A percentile compares a stretch with the other conserved stretches of the same genome.
Evolutionary conservation across 2,329 filamentous ascomycete genomes (phyloP).

Genomic region (Sporothrix pallida): DNA sequence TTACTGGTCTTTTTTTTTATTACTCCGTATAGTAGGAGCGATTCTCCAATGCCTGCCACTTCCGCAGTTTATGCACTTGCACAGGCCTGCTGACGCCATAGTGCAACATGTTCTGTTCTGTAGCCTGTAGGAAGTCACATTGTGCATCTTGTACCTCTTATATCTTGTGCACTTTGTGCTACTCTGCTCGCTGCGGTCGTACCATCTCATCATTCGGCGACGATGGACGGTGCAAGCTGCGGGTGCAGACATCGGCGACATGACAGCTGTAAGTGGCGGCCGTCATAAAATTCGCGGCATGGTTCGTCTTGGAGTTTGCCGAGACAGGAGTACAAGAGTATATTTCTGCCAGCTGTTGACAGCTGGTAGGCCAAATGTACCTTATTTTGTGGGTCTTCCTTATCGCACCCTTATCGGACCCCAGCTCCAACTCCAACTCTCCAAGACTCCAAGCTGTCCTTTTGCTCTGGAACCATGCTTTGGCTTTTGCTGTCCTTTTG

Average conservation of each 20-base stretch:
- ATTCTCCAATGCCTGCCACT: too few relatives aligned
- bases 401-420: conserved; percentile 36
- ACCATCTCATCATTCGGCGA: conserved; percentile 14
- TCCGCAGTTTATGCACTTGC: background rate
- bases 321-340: background rate
- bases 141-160: background rate
- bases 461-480: background rate
- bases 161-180: background rate
- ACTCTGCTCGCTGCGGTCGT: background rate
- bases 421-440: conserved; percentile 31
- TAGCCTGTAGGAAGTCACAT: background rate
- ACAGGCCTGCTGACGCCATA: background rate
- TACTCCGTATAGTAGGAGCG: too few relatives aligned
- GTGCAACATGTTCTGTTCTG: background rate
- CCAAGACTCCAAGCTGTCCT: conserved; percentile 36
- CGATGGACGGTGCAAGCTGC: background rate
- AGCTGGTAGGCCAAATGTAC: background rate
- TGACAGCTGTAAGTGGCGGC: background rate
- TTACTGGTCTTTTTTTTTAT: too few relatives aligned
- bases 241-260: background rate
- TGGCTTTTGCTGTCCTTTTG: conserved; percentile 24
- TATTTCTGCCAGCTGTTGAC: conserved; percentile 15
- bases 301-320: background rate
- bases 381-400: background rate
- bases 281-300: too few relatives aligned